These are phyloP conservation scores for Beauveria sp. DNA, from an alignment of 2,329 filamentous ascomycete species.

Conservation along the genomic window DNA sequence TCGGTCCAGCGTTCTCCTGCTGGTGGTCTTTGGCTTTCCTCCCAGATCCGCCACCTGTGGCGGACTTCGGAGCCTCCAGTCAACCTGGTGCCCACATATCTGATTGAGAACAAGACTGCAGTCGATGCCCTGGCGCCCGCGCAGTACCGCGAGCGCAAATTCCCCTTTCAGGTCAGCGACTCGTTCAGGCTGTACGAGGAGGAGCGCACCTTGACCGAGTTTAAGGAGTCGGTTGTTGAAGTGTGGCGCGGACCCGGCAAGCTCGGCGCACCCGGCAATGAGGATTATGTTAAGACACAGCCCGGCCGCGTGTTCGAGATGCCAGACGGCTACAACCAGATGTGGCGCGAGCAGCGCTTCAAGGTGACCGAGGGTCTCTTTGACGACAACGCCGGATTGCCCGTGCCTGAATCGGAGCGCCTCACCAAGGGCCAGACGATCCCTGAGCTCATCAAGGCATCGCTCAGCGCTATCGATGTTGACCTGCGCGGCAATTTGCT, in stretches of 20 bases:
- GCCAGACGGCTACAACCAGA: conserved; percentile 92
- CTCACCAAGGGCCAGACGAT: conserved; percentile 70
- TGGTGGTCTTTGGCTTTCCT: conserved; percentile 83
- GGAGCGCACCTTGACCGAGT: conserved; percentile 87
- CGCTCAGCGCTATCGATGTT: conserved; percentile 74
- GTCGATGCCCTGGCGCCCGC: conserved; percentile 80
- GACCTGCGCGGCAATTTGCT: conserved; percentile 80
- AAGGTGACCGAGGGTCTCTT: conserved; percentile 83
- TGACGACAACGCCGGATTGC: conserved; percentile 70
- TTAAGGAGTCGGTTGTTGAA: conserved; percentile 96
- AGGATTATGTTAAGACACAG: conserved; percentile 64
- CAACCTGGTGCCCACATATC: conserved; percentile 74
- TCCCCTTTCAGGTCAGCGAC: conserved; percentile 50
- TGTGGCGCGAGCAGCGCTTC: conserved; percentile 86
- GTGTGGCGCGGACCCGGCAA: conserved; percentile 78
- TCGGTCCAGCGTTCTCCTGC: conserved; percentile 78
- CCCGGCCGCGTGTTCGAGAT: conserved; percentile 91
- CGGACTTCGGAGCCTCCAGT: conserved; percentile 60
- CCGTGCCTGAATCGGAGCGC: conserved; percentile 35
- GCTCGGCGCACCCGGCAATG: conserved; percentile 57
- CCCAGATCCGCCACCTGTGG: conserved; percentile 79
- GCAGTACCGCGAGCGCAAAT: conserved; percentile 67
- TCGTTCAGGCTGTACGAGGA: conserved; percentile 82
- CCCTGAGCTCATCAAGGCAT: conserved; percentile 70
- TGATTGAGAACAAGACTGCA: conserved; percentile 77